These are phyloP conservation scores for Stellera chamaejasme DNA, from an alignment of 345 rosid species.

Conservation along the genomic window DNA sequence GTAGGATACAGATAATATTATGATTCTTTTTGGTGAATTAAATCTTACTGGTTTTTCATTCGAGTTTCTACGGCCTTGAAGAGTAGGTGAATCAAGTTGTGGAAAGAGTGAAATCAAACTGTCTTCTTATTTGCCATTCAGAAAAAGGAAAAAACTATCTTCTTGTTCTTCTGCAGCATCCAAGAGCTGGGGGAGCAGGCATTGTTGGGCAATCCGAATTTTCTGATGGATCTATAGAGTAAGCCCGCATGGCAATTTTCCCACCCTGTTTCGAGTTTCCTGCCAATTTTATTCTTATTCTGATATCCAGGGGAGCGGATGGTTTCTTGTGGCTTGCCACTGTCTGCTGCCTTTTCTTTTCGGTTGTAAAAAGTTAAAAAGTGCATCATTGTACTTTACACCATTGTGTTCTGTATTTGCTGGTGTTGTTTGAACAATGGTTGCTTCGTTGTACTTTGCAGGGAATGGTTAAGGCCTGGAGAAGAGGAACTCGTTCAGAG, in stretches of 20 bases:
- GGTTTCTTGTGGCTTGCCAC: too few relatives aligned
- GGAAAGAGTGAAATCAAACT: background rate
- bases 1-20: too few relatives aligned
- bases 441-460: constrained; percentile 12
- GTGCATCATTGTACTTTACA: too few relatives aligned
- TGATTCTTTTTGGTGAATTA: too few relatives aligned
- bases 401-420: background rate
- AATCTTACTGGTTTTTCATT: background rate
- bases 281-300: too few relatives aligned
- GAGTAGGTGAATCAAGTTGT: background rate
- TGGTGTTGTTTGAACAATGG: background rate
- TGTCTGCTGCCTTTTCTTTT: background rate
- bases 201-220: constrained; percentile 67
- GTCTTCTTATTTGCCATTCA: background rate
- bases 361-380: too few relatives aligned
- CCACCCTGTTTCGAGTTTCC: too few relatives aligned
- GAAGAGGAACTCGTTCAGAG: constrained; percentile 91
- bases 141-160: too few relatives aligned
- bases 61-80: background rate
- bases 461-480: constrained; percentile 94
- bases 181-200: constrained; percentile 90
- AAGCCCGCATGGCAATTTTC: constrained; percentile 16
- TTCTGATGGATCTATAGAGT: constrained; percentile 78
- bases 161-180: constrained; percentile 40
- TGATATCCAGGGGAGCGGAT: too few relatives aligned